Percentiles rank a stretch among this genome's conserved stretches.
Evolutionary conservation across 805 yeast species (phyloP).

Genomic region (Brettanomyces custersianus): DNA sequence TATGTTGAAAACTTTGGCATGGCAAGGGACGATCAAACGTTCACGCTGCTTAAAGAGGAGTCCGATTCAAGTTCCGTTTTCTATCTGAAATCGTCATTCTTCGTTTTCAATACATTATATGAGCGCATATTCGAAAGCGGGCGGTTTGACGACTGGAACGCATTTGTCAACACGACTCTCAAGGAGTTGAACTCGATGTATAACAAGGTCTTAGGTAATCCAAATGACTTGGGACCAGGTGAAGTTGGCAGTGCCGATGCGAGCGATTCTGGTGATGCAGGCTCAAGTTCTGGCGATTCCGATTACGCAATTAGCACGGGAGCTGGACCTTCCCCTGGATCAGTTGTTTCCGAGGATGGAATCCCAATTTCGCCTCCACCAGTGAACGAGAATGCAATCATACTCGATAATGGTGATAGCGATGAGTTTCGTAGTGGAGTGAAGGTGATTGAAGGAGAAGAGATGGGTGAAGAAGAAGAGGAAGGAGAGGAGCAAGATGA

Average conservation of each 20-base stretch:
- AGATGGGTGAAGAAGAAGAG: slow-evolving; percentile 11
- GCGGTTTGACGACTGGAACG: slow-evolving; percentile 32
- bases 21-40: slow-evolving; percentile 25
- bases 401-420: slow-evolving; percentile 31
- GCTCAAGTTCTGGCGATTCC: background rate
- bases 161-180: slow-evolving; percentile 39
- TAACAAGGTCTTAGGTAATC: slow-evolving; percentile 48
- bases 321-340: no score
- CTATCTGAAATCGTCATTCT: slow-evolving; percentile 24
- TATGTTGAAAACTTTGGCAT: slow-evolving; percentile 27
- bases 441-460: slow-evolving; percentile 17
- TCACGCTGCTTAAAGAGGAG: slow-evolving; percentile 20
- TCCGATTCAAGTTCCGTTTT: slow-evolving; percentile 19
- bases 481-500: slow-evolving; percentile 12
- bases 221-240: slow-evolving; percentile 18
- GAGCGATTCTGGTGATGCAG: slow-evolving; percentile 1
- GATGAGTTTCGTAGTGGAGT: slow-evolving; percentile 35
- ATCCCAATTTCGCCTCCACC: slow-evolving; percentile 13
- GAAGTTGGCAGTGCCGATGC: slow-evolving; percentile 2
- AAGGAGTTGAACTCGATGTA: slow-evolving; percentile 47
- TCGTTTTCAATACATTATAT: slow-evolving; percentile 24
- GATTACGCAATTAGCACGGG: no score
- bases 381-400: slow-evolving; percentile 20
- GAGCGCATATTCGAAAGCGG: slow-evolving; percentile 21
- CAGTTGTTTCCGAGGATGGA: slow-evolving; percentile 4